Percentiles rank a stretch among this genome's conserved stretches.
These are phyloP conservation scores for Irpex sp. DNA, from an alignment of 1,284 basidiomycete genomes.

Conservation along the genomic window DNA sequence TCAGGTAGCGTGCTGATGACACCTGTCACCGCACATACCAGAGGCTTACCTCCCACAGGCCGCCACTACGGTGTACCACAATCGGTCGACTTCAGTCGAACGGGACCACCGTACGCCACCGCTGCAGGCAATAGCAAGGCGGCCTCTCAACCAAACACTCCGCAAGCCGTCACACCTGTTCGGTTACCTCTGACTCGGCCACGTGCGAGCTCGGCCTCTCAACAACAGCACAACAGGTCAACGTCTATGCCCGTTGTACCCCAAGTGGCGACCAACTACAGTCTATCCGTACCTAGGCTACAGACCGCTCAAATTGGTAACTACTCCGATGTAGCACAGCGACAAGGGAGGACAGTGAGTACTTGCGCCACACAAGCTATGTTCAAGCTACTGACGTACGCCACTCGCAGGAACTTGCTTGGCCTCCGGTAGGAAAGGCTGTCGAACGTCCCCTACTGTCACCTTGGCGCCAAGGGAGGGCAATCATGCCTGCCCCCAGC, in stretches of 20 bases:
- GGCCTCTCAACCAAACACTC: neutral
- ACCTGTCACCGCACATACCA: neutral
- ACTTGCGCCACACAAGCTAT: neutral
- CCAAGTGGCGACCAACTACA: neutral
- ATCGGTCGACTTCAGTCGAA: neutral
- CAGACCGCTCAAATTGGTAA: neutral
- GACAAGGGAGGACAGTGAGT: neutral
- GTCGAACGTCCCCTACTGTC: neutral
- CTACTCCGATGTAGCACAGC: neutral
- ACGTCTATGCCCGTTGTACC: neutral
- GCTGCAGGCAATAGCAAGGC: neutral
- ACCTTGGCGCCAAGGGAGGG: neutral
- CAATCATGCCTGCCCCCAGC: neutral
- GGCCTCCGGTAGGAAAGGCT: neutral
- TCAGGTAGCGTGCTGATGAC: conserved; percentile 1
- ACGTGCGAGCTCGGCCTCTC: neutral
- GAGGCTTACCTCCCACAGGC: neutral
- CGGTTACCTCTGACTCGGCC: neutral
- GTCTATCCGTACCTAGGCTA: neutral
- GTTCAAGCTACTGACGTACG: neutral
- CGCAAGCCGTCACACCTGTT: neutral
- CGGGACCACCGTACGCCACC: neutral
- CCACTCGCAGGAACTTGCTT: neutral
- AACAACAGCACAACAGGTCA: neutral
- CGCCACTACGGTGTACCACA: neutral